Evolutionary conservation across 1,284 basidiomycete genomes (phyloP).

Genomic region (Neolentinus lepideus): DNA sequence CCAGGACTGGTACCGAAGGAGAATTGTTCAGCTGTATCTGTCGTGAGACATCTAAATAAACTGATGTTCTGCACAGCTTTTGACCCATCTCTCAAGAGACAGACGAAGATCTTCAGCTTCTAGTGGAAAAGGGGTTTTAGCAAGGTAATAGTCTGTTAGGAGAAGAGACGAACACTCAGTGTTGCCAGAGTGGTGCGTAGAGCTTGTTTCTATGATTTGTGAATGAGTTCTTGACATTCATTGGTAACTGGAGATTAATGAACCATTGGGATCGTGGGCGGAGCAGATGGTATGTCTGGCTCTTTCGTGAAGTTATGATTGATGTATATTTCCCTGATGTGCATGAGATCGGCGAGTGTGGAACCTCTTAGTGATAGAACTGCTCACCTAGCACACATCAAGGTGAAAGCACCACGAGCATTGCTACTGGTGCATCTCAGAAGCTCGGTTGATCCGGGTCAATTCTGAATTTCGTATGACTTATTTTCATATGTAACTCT

Average conservation of each 20-base stretch:
- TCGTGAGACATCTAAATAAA: neutral
- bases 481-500: neutral
- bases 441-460: neutral
- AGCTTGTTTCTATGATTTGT: neutral
- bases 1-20: neutral
- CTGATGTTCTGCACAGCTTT: neutral
- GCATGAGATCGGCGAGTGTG: neutral
- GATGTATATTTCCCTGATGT: neutral
- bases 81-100: neutral
- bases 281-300: neutral
- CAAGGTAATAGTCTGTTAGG: neutral
- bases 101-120: neutral
- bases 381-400: neutral
- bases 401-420: neutral
- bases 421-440: neutral
- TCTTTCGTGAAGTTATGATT: neutral
- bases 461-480: neutral
- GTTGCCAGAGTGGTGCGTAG: neutral
- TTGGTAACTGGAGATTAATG: neutral
- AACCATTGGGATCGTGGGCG: neutral
- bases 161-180: neutral
- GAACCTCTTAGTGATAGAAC: neutral
- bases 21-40: neutral
- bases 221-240: neutral
- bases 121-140: neutral